phyloP scores from a whole-genome alignment of 164 flowering plant species.

The Vitis rotundifolia region DNA sequence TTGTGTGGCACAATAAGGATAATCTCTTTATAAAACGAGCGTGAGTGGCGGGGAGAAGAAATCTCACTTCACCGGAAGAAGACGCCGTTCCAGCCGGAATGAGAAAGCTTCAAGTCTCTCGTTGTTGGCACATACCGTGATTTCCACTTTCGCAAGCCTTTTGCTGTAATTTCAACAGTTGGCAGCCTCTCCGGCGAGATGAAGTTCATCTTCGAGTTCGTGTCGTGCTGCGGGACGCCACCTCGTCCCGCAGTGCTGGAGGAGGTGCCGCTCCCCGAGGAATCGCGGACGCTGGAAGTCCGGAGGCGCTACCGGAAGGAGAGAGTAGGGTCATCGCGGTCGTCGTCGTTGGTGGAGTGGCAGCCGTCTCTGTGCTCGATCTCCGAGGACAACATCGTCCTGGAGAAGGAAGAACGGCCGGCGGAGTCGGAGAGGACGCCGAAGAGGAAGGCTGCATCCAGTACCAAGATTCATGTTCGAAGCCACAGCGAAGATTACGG shows the following conservation, averaged over 20 bases:
- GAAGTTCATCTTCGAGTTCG: constrained; percentile 35
- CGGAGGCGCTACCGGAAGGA: constrained; percentile 2
- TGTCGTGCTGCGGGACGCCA: constrained; percentile 24
- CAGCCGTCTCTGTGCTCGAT: constrained; percentile 39
- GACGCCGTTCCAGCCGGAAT: no score
- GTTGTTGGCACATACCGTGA: neutral
- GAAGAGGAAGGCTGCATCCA: constrained; percentile 4
- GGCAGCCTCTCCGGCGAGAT: constrained; percentile 4
- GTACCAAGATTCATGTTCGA: constrained; percentile 4
- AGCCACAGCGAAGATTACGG: constrained; percentile 11
- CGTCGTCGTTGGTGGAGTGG: constrained; percentile 26
- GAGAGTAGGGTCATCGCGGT: neutral
- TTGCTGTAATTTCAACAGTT: neutral
- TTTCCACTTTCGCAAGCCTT: neutral
- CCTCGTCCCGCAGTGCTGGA: neutral
- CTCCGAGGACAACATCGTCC: constrained; percentile 29
- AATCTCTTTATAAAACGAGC: no score
- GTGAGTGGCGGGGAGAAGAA: no score
- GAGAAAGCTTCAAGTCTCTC: no score
- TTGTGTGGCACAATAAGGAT: no score
- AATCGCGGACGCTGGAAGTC: constrained; percentile 10
- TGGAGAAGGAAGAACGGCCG: neutral
- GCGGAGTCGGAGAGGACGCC: neutral
- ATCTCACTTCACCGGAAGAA: no score
- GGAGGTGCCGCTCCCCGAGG: constrained; percentile 19